Evolutionary conservation across 495 filamentous ascomycete species (phyloP), one percentile per base, ranked within the genome.

Genomic region (Letharia columbiana): DNA sequence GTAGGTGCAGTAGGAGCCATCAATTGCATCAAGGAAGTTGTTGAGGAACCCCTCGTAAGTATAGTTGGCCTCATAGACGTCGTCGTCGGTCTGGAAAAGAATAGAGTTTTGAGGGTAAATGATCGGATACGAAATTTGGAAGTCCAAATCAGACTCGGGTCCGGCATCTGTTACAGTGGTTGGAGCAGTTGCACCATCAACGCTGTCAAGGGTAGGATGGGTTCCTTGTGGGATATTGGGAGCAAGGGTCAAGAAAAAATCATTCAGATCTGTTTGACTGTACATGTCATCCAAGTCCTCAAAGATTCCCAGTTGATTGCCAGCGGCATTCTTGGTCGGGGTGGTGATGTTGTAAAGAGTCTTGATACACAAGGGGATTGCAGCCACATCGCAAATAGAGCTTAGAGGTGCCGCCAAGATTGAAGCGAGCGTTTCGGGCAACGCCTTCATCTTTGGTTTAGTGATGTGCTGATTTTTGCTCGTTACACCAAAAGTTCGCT

Each of bases 11-110:
- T 86, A 86, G n/a, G 80, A 82, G 7, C 83, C 86, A 66, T 88
- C 86, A 42, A 88, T 80, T 18, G 84, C 85, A 67, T 86, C 82
- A 64, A 83, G 79, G 70, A 86, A 82, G 50, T 77, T 80, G 69
- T 79, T 79, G 63, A 78, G 78, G 41, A 81, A 76, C 10, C 68
- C 68, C 31, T 67, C 23, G 20, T 45, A 69, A 18, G 31, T 45
- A 31, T 69, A 69, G 42, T 67, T 67, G 33, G 71, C 73, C 37
- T 80, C 72, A 65, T 82, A 83, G 62, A 76, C 75, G 62, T 78
- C 76, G 69, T 86, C 83, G 69, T 86, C 86, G 0, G 78, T 78
- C 65, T 88, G 84, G 75, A 78, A 87, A 13, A 89, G 76, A n/a
- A 84, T 77, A 0, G 78, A 77, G 40, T 80, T 83, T 69, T 88